Evolutionary conservation across 805 yeast genomes (phyloP).

Genomic region (Saccharomycopsis capsularis): DNA sequence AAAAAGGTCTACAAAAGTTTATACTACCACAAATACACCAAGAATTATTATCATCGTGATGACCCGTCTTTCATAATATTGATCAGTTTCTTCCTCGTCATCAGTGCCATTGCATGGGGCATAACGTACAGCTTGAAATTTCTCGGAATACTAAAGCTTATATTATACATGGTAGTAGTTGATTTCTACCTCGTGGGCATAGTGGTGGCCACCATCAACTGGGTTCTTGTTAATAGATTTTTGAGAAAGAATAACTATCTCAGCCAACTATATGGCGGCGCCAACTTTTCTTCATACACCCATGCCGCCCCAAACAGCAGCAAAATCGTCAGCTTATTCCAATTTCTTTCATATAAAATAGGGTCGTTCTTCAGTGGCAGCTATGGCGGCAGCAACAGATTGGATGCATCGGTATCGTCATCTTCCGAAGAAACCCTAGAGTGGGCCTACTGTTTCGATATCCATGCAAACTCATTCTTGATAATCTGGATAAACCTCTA

Average conservation of each 20-base stretch:
- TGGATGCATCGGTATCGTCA: slow-evolving; percentile 24
- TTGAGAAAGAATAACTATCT: slow-evolving; percentile 37
- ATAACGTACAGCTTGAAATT: slow-evolving; percentile 65
- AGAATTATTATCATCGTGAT: slow-evolving; percentile 78
- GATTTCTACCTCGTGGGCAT: slow-evolving; percentile 73
- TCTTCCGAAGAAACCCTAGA: slow-evolving; percentile 47
- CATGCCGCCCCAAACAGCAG: neutral
- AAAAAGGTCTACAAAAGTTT: slow-evolving; percentile 74
- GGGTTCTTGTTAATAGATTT: slow-evolving; percentile 64
- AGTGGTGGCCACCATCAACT: slow-evolving; percentile 61
- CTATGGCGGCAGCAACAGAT: slow-evolving; percentile 8
- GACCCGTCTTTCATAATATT: slow-evolving; percentile 84
- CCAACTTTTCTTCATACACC: neutral
- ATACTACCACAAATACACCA: slow-evolving; percentile 75
- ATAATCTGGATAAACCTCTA: slow-evolving; percentile 72
- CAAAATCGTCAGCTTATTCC: slow-evolving; percentile 1
- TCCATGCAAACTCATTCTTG: slow-evolving; percentile 86
- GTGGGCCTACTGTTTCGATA: slow-evolving; percentile 93
- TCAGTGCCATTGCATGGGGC: slow-evolving; percentile 89
- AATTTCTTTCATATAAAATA: neutral
- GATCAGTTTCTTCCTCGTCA: slow-evolving; percentile 53
- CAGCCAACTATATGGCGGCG: neutral
- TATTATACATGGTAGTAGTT: slow-evolving; percentile 75
- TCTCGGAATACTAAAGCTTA: slow-evolving; percentile 53
- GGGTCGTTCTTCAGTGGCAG: slow-evolving; percentile 2